Evolutionary conservation across 2,329 filamentous ascomycete genomes (phyloP), one percentile per base, ranked within the genome.

Genomic region (Erysiphe neolycopersici): DNA sequence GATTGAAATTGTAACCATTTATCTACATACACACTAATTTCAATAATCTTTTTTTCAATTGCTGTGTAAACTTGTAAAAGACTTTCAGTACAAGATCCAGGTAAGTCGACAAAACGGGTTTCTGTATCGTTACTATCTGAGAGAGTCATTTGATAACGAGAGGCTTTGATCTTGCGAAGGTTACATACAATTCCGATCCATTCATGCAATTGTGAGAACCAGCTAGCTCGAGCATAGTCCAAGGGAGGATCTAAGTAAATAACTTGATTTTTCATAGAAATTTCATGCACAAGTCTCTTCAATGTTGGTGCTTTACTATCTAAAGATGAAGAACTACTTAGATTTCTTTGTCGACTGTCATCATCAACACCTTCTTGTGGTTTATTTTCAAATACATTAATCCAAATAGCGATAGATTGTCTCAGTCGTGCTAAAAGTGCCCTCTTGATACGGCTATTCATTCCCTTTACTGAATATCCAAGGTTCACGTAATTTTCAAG

Each of bases 1-100:
- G 87, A 95, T 60, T 98, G 89, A 61, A 95, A 98, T 53, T 94
- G 89, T 39, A 98, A 67, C 89, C 89, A 98, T 60, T 95, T 91
- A 57, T 94, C 84, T 10, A 98, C 83, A 52, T 98, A 98, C 4
- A 68, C 67, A 33, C 79, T 73, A 30, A 95, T 82, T 38, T 79
- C 75, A 14, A 69, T 66, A 4, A 98, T 63, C 60, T 89, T 92
- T 50, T 72, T 73, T 59, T 95, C 85, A 10, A 98, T 71, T 0
- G 78, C 76, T 31, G 69, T 68, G 57, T 95, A 94, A 0, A 92
- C 85, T 47, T 76, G 70, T 39, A 75, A 71, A 17, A 98, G 68
- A 45, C 79, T 72, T 40, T 77, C 71, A 17, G 84, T 81, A 59
- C 87, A 95, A 54, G 79, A 73, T 45, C 76, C 73, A 1, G 87